A percentile compares a stretch with the other conserved stretches of the same genome.
Conservation (phyloP, 2,329 filamentous ascomycete genomes). For the Stachybotrys elegans region DNA sequence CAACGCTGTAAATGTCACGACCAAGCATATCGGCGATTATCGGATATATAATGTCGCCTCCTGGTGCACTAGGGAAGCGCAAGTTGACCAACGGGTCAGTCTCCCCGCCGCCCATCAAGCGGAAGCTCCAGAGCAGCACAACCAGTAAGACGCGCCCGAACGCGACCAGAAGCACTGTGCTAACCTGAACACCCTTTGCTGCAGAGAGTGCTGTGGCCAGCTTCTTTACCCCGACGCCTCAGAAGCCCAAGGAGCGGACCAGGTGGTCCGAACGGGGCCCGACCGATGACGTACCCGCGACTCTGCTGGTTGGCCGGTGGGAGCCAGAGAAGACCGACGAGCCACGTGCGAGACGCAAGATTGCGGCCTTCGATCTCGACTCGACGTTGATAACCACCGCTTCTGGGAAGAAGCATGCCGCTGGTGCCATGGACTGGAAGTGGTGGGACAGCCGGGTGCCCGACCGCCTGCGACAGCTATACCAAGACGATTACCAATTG, state of each 20-base stretch:
- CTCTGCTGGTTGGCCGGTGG: constrained; percentile 74
- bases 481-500: constrained; percentile 64
- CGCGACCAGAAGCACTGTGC: not conserved
- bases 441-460: constrained; percentile 84
- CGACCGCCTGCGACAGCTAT: constrained; percentile 58
- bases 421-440: constrained; percentile 76
- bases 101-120: constrained; percentile 50
- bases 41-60: too few species aligned
- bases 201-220: constrained; percentile 66
- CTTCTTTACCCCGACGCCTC: constrained; percentile 83
- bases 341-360: constrained; percentile 38
- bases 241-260: constrained; percentile 75
- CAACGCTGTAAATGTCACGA: too few species aligned
- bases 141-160: constrained; percentile 34
- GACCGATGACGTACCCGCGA: constrained; percentile 40
- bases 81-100: constrained; percentile 35
- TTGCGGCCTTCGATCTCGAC: constrained; percentile 75
- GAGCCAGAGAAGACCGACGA: constrained; percentile 35
- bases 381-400: constrained; percentile 78
- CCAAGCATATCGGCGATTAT: too few species aligned
- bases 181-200: constrained; percentile 4
- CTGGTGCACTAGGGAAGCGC: constrained; percentile 30
- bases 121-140: constrained; percentile 45
- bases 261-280: constrained; percentile 64
- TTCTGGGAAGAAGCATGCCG: constrained; percentile 75